Evolutionary conservation across 2,329 filamentous ascomycete genomes (phyloP), one percentile per base, ranked within the genome.

Genomic region (Leptodontidium sp.): DNA sequence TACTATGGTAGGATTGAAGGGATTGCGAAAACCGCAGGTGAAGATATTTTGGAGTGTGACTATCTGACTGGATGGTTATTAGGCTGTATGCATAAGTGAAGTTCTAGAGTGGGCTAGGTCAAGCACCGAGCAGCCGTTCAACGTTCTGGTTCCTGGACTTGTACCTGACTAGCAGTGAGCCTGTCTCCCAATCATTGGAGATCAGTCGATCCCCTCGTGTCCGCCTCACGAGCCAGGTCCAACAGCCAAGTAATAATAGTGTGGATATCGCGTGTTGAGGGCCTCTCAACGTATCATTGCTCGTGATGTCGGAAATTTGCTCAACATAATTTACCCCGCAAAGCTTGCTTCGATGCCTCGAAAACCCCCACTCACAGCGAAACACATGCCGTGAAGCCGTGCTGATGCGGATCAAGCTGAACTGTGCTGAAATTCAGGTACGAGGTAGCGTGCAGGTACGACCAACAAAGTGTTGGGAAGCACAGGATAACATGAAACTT

Each of bases 211-310:
- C 26, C 4, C 26, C 4, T 53, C 50, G 50, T 53, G 50, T 53
- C 50, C 50, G 29, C 50, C 50, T 32, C 50, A 26, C 26, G 50
- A 53, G 50, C 26, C 26, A 47, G 43, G 43, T 47, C 15, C 43
- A 53, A 32, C 50, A 32, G 8, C 50, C 26, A 53, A 32, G 3
- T 32, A 32, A 53, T 53, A 32, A 53, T 53, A 32, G 50, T 53
- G 26, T 53, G 50, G 50, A 53, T 8, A 53, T 53, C 50, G 50
- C 50, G 50, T 53, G 50, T 32, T 53, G 12, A 35, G 17, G 26
- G 29, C 50, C 29, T 15, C 50, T 40, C 8, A 32, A 12, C 43
- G 14, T 47, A 47, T 53, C 26, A 14, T 32, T 7, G 15, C 29
- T 11, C 15, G 50, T 53, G 50, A 53, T 32, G 7, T 32, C 50